A percentile compares a stretch with the other conserved stretches of the same genome.
These are phyloP conservation scores for Plantago elongata DNA, from an alignment of 257 asterid species.

Conservation along the genomic window DNA sequence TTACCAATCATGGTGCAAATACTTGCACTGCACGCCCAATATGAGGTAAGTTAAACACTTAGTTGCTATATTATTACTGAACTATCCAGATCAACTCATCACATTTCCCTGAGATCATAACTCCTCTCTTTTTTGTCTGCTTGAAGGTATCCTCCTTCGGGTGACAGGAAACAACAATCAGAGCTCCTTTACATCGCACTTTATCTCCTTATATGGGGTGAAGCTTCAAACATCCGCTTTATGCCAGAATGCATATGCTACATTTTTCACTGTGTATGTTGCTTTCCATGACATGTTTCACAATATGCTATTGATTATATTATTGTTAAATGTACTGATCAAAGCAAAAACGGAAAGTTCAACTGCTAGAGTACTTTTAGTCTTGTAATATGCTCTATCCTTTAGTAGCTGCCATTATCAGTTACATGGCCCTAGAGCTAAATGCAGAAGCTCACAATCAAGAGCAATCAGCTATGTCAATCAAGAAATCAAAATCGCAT, in stretches of 20 bases:
- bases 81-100: constrained; percentile 4
- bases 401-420: no score
- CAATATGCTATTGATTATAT: background rate
- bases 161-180: constrained; percentile 60
- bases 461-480: no score
- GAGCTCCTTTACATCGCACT: constrained; percentile 90
- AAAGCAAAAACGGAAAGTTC: no score
- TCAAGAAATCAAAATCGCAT: no score
- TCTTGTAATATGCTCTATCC: no score
- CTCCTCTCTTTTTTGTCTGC: constrained; percentile 21
- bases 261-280: constrained; percentile 76
- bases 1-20: constrained; percentile 83
- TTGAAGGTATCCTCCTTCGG: constrained; percentile 64
- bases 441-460: no score
- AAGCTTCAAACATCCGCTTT: constrained; percentile 92
- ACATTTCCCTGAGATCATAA: constrained; percentile 2
- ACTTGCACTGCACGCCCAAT: constrained; percentile 57
- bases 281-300: constrained; percentile 17
- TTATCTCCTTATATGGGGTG: constrained; percentile 98
- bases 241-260: constrained; percentile 99
- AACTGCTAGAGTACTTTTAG: no score
- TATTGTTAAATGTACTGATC: no score
- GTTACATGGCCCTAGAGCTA: no score
- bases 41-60: constrained; percentile 57
- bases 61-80: constrained; percentile 16